Evolutionary conservation across 352 stramenopile species (phyloP), one percentile per base, ranked within the genome.

Genomic region (Albugo candida): DNA sequence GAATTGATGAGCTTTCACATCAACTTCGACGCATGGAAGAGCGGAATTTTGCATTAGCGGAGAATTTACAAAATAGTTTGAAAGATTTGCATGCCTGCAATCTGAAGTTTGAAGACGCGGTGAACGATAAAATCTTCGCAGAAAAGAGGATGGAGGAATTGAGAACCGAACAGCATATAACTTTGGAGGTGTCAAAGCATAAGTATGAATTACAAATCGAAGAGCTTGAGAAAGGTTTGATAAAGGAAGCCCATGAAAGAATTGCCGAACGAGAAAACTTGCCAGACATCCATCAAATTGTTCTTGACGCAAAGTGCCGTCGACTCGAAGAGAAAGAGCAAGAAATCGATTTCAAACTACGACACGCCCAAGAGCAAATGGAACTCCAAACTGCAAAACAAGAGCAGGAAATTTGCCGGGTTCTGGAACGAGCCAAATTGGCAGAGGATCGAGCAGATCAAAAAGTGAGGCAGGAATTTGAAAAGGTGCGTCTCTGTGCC

Each of bases 81-180:
- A 57, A 54, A 21, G 71, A 86, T 59, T 71, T 84, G 38, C 71
- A 85, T 46, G 59, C 65, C 27, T 63, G 83, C 27, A 85, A 66
- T 20, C 55, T 73, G 40, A 74, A 68, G 41, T 72, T 79, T 35
- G 71, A 83, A 48, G 51, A 57, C 0, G 63, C 71, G 6, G 68
- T 84, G 6, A 56, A 61, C 21, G 55, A 54, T 5, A 64, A 69
- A 19, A 19, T 81, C 3, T 53, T 38, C 0, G 72, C 63, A 6
- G 74, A 89, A 38, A 60, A 74, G 21, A 59, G 64, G 18, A 57
- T 62, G 8, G 64, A 81, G 39, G 62, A 76, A 47, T 51, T 77
- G 1, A 54, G 54, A 41, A 45, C 49, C 12, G 52, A 56, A 35
- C 67, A 86, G 54, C 54, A 47, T 12, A 63, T 83, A 36, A 63